Evolutionary conservation across 2,329 filamentous ascomycete species (phyloP).

Genomic region (Cladophialophora yegresii): DNA sequence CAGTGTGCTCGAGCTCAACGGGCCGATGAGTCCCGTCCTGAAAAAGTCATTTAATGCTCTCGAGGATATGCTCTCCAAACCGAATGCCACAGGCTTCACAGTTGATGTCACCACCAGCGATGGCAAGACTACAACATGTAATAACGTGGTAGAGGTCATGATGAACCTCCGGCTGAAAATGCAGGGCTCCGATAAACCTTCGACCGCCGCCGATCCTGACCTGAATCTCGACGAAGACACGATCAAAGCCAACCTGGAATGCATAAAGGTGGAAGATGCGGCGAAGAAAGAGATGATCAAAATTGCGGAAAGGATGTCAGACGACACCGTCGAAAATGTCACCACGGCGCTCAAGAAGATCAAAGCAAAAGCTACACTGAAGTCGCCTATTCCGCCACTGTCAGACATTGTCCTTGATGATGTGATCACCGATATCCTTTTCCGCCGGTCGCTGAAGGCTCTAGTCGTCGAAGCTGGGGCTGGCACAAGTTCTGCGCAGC

Average conservation of each 20-base stretch:
- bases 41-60: slow-evolving; percentile 33
- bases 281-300: slow-evolving; percentile 31
- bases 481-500: slow-evolving; percentile 13
- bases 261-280: slow-evolving; percentile 31
- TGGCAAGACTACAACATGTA: slow-evolving; percentile 25
- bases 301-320: slow-evolving; percentile 23
- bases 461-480: slow-evolving; percentile 17
- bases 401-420: slow-evolving; percentile 32
- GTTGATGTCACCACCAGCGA: slow-evolving; percentile 23
- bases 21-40: slow-evolving; percentile 31
- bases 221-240: slow-evolving; percentile 29
- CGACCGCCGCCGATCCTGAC: slow-evolving; percentile 14
- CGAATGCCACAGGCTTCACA: slow-evolving; percentile 22
- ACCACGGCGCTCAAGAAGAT: slow-evolving; percentile 24
- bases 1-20: slow-evolving; percentile 30
- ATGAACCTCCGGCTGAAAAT: slow-evolving; percentile 28
- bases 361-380: slow-evolving; percentile 27
- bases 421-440: slow-evolving; percentile 23
- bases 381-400: slow-evolving; percentile 31
- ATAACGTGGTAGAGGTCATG: slow-evolving; percentile 30
- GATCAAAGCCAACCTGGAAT: slow-evolving; percentile 30
- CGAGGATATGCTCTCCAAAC: slow-evolving; percentile 31
- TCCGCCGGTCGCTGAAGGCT: slow-evolving; percentile 18
- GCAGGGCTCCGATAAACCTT: slow-evolving; percentile 14
- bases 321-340: slow-evolving; percentile 21